Conservation (phyloP, 2,329 filamentous ascomycete genomes). For the Graphilbum fragrans region DNA sequence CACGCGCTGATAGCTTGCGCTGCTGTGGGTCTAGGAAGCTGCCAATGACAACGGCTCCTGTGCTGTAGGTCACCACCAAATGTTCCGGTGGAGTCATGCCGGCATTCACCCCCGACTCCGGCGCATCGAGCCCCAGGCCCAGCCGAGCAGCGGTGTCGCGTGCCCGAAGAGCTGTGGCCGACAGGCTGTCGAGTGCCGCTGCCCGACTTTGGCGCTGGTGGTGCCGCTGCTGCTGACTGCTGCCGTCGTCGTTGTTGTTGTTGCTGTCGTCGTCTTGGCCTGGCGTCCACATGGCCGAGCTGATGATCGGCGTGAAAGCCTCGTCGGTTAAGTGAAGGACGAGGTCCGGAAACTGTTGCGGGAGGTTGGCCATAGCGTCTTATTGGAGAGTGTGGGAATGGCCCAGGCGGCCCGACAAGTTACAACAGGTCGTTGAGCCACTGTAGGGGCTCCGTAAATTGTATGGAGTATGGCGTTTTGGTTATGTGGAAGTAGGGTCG, state of each 20-base stretch:
- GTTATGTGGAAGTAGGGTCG: too few relatives aligned
- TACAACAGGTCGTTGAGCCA: too few relatives aligned
- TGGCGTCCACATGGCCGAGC: conserved; percentile 19
- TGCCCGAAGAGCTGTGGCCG: conserved; percentile 38
- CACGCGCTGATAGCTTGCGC: background rate
- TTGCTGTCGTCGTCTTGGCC: background rate
- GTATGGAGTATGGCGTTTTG: too few relatives aligned
- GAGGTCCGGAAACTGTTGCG: conserved; percentile 36
- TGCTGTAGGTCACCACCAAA: conserved; percentile 44
- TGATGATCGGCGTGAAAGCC: conserved; percentile 44
- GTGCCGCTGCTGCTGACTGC: too few relatives aligned
- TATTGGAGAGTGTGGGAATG: background rate
- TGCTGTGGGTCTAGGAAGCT: conserved; percentile 30
- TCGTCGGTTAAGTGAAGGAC: conserved; percentile 46
- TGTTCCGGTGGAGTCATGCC: conserved; percentile 38
- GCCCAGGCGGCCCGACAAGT: too few relatives aligned
- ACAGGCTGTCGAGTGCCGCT: conserved; percentile 38
- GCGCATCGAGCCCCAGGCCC: conserved; percentile 35
- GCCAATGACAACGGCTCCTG: conserved; percentile 20
- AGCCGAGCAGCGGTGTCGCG: conserved; percentile 40
- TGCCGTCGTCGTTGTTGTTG: background rate
- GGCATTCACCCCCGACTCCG: background rate
- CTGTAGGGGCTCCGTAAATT: too few relatives aligned
- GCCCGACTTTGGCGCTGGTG: conserved; percentile 14
- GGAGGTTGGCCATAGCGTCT: conserved; percentile 26